Evolutionary conservation across 805 yeast genomes (phyloP).

Genomic region (Pichia californica): DNA sequence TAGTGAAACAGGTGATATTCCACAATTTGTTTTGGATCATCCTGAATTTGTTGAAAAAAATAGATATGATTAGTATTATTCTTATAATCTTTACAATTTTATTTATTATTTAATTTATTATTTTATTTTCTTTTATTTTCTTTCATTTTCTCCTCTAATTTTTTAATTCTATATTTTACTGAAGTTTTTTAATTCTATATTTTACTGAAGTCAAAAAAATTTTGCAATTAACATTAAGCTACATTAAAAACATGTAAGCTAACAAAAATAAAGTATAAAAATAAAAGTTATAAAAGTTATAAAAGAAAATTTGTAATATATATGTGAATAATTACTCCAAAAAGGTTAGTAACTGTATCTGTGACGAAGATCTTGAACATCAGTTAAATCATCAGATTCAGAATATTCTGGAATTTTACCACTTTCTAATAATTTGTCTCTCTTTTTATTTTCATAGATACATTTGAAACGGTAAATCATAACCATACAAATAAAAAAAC

Average conservation of each 20-base stretch:
- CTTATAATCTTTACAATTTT: neutral
- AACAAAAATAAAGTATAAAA: too few relatives aligned
- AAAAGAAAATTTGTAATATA: too few relatives aligned
- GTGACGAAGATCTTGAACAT: slow-evolving; percentile 22
- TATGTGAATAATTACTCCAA: too few relatives aligned
- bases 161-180: too few relatives aligned
- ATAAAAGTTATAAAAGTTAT: too few relatives aligned
- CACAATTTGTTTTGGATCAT: slow-evolving; percentile 1
- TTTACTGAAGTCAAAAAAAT: too few relatives aligned
- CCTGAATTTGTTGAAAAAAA: neutral
- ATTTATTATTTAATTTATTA: neutral
- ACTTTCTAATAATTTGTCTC: slow-evolving; percentile 15
- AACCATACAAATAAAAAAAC: slow-evolving; percentile 13
- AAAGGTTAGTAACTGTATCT: slow-evolving; percentile 21
- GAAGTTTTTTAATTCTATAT: too few relatives aligned
- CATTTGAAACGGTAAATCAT: slow-evolving; percentile 22
- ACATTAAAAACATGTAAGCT: too few relatives aligned
- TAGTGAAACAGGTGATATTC: slow-evolving; percentile 15
- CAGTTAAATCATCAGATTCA: slow-evolving; percentile 22
- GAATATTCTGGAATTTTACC: slow-evolving; percentile 17
- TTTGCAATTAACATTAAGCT: too few relatives aligned
- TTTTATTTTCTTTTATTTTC: too few relatives aligned
- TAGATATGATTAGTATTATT: neutral
- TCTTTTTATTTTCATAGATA: slow-evolving; percentile 21
- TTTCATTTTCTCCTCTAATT: too few relatives aligned